These are phyloP conservation scores for Phytophthora pseudosyringae DNA, from an alignment of 352 stramenopile species.

Conservation along the genomic window DNA sequence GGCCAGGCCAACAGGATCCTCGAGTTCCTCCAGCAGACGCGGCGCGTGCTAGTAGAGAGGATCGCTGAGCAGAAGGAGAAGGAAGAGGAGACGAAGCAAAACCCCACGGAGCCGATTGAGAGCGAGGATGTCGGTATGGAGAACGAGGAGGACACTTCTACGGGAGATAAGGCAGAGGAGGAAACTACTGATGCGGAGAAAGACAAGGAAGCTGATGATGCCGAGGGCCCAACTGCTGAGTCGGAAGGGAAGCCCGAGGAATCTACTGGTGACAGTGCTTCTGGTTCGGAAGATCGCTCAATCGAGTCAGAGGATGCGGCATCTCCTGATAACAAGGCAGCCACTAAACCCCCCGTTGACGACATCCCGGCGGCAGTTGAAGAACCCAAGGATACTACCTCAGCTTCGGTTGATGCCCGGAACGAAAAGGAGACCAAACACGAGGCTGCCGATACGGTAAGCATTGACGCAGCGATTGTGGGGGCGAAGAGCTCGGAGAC, in stretches of 20 bases:
- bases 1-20: constrained; percentile 65
- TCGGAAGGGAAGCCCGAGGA: constrained; percentile 9
- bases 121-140: constrained; percentile 16
- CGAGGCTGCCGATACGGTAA: constrained; percentile 19
- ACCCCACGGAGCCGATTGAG: background rate
- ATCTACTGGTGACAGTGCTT: background rate
- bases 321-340: constrained; percentile 1
- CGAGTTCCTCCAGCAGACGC: constrained; percentile 71
- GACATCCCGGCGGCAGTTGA: background rate
- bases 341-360: background rate
- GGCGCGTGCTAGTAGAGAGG: constrained; percentile 54
- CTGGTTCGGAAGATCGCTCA: constrained; percentile 9
- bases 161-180: constrained; percentile 10
- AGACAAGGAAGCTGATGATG: constrained; percentile 2
- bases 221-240: background rate
- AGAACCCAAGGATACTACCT: constrained; percentile 3
- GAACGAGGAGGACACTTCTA: constrained; percentile 7
- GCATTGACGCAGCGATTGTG: background rate
- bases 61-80: constrained; percentile 35
- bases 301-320: background rate
- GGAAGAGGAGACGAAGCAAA: constrained; percentile 3
- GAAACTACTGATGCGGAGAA: constrained; percentile 1
- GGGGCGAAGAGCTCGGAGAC: background rate
- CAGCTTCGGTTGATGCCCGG: constrained; percentile 6
- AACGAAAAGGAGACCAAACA: constrained; percentile 39